phyloP scores from a whole-genome alignment of 1,139 yeast species.

The Hyphopichia buzzinii region DNA sequence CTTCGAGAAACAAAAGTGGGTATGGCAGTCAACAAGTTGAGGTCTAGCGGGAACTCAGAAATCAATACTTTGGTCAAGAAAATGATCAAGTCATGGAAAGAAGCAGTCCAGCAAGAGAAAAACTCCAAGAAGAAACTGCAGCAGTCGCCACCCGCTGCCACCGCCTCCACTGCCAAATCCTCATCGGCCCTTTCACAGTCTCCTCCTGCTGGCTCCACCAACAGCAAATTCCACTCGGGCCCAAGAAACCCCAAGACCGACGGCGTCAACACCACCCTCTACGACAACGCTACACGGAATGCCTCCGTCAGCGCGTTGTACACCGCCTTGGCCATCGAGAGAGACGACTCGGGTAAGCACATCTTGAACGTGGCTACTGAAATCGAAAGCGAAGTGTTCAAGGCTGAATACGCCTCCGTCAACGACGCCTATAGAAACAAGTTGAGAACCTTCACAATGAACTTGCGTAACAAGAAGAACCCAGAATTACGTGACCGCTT shows the following conservation, averaged over 20 bases:
- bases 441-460: constrained; percentile 79
- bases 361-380: constrained; percentile 65
- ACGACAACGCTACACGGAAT: constrained; percentile 78
- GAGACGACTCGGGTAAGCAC: constrained; percentile 50
- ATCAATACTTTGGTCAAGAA: constrained; percentile 71
- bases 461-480: constrained; percentile 83
- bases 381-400: constrained; percentile 71
- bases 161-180: constrained; percentile 5
- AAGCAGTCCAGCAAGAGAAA: constrained; percentile 78
- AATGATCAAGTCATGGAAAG: constrained; percentile 88
- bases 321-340: constrained; percentile 83
- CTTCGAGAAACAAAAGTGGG: constrained; percentile 96
- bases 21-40: constrained; percentile 86
- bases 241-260: constrained; percentile 80
- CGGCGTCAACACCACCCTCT: constrained; percentile 67
- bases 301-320: constrained; percentile 81
- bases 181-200: constrained; percentile 8
- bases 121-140: constrained; percentile 32
- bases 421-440: constrained; percentile 69
- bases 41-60: constrained; percentile 65
- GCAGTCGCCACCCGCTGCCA: constrained; percentile 2
- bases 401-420: constrained; percentile 54
- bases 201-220: constrained; percentile 17
- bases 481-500: constrained; percentile 77
- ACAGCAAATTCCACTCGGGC: constrained; percentile 29